Base-by-base conservation (phyloP, 805 yeast genomes). In the Cyberlindnera sargentensis region DNA sequence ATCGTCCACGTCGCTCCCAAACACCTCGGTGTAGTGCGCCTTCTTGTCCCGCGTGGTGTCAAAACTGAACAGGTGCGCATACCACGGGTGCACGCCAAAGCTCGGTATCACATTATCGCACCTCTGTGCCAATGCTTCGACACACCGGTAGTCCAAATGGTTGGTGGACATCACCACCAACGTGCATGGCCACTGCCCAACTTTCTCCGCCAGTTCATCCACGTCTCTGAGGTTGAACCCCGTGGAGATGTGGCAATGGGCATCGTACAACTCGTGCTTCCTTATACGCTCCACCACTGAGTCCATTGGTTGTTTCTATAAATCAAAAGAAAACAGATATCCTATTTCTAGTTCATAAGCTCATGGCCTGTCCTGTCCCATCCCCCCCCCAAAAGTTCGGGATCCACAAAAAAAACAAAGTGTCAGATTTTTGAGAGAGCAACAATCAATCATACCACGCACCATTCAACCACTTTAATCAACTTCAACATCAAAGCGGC, bases 71-170 rank as follows among this genome's bases (percentile, higher is more conserved):
- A 82, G 49, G 59, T 90, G 95, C 3, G 80, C 64, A 55, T 76
- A 90, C 98, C 98, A 91, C 0, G 99, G 99, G 62, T 91, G 99
- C 2, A 88, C 67, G 0, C 98, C 95, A 55, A 76, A 75, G 34
- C 75, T 73, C 0, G 82, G 75, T 7, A 65, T 57, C 23, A 53
- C 43, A 9, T 41, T 43, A 5, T 43, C 39, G 4, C 36, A 15
- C 1, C 72, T 47, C 4, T 39, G 11, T 3, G 51, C 49, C 24
- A 61, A 44, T 25, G 49, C 37, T 25, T 46, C 26, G 5, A 68
- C 63, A 42, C 60, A 44, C 3, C 55, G 46, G 9, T 55, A 39
- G 45, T 73, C 78, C 30, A 55, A 53, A 33, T 62, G 67, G 46
- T 69, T 73, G 2, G 77, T 72, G 15, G 78, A 68, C 83, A 77